phyloP scores from a whole-genome alignment of 495 filamentous ascomycete genomes.

The Lepidopterella palustris region DNA sequence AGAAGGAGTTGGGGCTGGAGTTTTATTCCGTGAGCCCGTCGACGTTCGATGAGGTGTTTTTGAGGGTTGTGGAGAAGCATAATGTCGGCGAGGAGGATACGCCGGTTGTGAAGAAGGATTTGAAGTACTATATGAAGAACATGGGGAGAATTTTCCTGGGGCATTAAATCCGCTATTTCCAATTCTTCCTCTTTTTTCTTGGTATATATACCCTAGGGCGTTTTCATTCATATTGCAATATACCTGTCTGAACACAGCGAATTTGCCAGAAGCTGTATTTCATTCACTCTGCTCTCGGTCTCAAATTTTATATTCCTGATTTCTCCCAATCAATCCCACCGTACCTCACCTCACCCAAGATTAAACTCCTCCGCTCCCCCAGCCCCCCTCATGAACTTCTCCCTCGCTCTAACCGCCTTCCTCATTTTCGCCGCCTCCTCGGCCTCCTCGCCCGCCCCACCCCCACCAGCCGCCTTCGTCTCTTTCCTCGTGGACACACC shows the following conservation, averaged over 20 bases:
- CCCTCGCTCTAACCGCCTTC: slow-evolving; percentile 51
- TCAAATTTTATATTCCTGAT: too few species aligned
- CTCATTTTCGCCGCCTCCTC: slow-evolving; percentile 59
- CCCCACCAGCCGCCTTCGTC: slow-evolving; percentile 34
- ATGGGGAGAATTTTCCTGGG: background rate
- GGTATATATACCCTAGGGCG: too few species aligned
- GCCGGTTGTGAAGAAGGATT: slow-evolving; percentile 6
- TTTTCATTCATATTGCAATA: too few species aligned
- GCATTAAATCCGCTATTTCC: too few species aligned
- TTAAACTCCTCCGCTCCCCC: slow-evolving; percentile 78
- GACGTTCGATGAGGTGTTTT: slow-evolving; percentile 81
- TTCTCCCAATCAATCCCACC: too few species aligned
- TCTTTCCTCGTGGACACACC: slow-evolving; percentile 18
- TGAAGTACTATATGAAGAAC: slow-evolving; percentile 2
- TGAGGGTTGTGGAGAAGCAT: slow-evolving; percentile 70
- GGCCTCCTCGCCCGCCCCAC: slow-evolving; percentile 35
- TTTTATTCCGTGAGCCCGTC: slow-evolving; percentile 76
- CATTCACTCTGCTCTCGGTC: too few species aligned
- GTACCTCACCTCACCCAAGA: slow-evolving; percentile 64
- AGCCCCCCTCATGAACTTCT: slow-evolving; percentile 75
- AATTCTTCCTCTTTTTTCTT: too few species aligned
- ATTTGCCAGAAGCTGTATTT: too few species aligned
- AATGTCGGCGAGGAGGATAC: slow-evolving; percentile 68
- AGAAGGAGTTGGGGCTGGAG: slow-evolving; percentile 59
- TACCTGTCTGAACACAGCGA: too few species aligned